Evolutionary conservation across 495 filamentous ascomycete species (phyloP).

Genomic region (Astrothelium macrocarpum): DNA sequence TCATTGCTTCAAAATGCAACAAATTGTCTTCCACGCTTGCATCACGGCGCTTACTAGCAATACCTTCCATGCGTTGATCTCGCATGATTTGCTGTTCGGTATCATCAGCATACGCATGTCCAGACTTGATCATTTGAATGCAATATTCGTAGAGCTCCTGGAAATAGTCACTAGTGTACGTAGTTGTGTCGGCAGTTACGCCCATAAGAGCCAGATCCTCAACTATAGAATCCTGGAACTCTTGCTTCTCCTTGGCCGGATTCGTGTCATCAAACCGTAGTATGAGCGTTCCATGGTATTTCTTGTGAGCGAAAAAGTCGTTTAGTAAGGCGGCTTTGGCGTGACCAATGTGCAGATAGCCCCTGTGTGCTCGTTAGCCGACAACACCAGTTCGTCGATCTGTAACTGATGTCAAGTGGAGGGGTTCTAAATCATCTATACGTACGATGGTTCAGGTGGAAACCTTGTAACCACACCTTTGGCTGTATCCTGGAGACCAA

Average conservation of each 20-base stretch:
- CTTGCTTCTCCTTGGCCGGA: constrained; percentile 83
- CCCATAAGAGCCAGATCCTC: constrained; percentile 81
- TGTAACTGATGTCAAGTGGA: neutral
- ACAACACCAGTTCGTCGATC: neutral
- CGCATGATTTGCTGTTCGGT: constrained; percentile 81
- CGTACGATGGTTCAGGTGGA: constrained; percentile 88
- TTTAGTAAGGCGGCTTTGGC: constrained; percentile 87
- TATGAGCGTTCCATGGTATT: constrained; percentile 73
- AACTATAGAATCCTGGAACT: constrained; percentile 81
- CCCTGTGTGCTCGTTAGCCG: constrained; percentile 34
- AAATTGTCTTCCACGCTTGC: constrained; percentile 72
- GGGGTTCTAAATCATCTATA: constrained; percentile 4
- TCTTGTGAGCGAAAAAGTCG: constrained; percentile 87
- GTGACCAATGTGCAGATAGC: constrained; percentile 90
- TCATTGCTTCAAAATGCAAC: constrained; percentile 79
- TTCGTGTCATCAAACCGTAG: constrained; percentile 91
- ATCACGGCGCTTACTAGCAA: constrained; percentile 66
- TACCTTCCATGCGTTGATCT: constrained; percentile 63
- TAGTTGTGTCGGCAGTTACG: constrained; percentile 67
- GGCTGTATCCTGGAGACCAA: constrained; percentile 76
- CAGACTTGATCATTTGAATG: constrained; percentile 67
- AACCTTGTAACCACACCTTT: constrained; percentile 92
- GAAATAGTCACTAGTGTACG: constrained; percentile 86
- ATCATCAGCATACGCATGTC: constrained; percentile 83
- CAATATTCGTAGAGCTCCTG: constrained; percentile 74